Base-by-base conservation (phyloP, 176 grass and related monocot genomes). In the Musa beccarii region DNA sequence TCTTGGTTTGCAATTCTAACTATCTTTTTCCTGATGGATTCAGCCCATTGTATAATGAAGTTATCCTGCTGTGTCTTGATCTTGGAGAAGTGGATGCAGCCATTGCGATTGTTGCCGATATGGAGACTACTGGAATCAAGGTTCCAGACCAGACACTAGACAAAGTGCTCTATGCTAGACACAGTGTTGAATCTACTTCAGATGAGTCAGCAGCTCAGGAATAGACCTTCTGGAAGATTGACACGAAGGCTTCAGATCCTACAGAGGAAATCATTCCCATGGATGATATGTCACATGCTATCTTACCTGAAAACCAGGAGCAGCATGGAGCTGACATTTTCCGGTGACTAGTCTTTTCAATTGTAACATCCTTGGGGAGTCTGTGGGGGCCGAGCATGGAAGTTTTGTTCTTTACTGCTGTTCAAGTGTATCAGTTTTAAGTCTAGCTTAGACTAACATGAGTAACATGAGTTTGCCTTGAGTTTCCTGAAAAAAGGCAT, bases 91-190 rank as follows among this genome's bases (percentile, higher is more conserved):
- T 87, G 19, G 90, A 93, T 49, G 94, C 88, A 34, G 94, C 90
- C 73, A 91, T 93, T 67, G 94, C 90, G 50, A 85, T 93, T 72
- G 94, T 98, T 54, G 87, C 88, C 49, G 90, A 93, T 68, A 87
- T 91, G 88, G 94, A 98, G 80, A 88, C 88, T 4, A 82, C 81
- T 70, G 94, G 88, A 84, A 91, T 98, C 82, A 98, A 88, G 71
- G 90, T 91, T 21, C 65, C 82, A 7, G 94, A 91, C 53, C 76
- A 98, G 76, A 98, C 91, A 53, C 80, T 98, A 77, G 94, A 98
- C 81, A 87, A 84, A 76, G 90, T 98, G 75, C 94, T 98, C 72
- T 84, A 82, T 76, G 61, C 84, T 54, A 89, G 89, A 87, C 85
- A 75, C 50, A 73, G 64, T 17, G 80, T 71, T 52, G 87, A 97